Percentiles rank a stretch among this genome's conserved stretches.
These are phyloP conservation scores for Gossypium anomalum DNA, from an alignment of 345 rosid genomes.

Conservation along the genomic window DNA sequence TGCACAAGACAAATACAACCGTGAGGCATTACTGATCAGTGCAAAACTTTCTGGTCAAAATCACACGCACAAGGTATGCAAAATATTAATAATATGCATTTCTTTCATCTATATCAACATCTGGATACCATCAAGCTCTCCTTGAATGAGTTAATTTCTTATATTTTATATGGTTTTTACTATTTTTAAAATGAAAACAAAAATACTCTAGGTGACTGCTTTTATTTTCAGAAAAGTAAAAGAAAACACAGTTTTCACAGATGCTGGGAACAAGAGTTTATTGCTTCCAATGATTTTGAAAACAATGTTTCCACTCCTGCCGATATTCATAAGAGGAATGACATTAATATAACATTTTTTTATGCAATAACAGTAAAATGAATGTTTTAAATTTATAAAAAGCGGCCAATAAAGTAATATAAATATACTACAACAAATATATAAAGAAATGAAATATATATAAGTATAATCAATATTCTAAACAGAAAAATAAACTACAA, in stretches of 20 bases:
- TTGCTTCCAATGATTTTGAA: not conserved
- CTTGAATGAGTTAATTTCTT: conserved; percentile 4
- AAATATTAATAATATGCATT: not conserved
- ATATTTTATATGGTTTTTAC: not conserved
- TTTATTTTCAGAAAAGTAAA: not conserved
- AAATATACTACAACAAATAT: not conserved
- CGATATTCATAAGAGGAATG: not conserved
- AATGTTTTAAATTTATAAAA: not conserved
- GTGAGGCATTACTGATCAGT: not conserved
- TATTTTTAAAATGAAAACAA: not conserved
- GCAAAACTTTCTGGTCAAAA: not conserved
- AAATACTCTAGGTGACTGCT: not conserved
- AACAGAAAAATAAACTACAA: not conserved
- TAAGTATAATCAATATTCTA: conserved; percentile 1
- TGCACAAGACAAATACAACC: conserved; percentile 27
- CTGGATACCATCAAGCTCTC: not conserved
- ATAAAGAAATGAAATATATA: not conserved
- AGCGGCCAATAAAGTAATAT: not conserved
- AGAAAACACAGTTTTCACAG: not conserved
- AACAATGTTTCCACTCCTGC: not conserved
- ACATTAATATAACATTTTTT: not conserved
- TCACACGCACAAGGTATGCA: not conserved
- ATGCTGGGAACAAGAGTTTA: not conserved
- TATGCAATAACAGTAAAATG: not conserved
- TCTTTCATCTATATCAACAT: not conserved